phyloP scores from a whole-genome alignment of 2,329 filamentous ascomycete species.

The Diaporthe ilicicola region DNA sequence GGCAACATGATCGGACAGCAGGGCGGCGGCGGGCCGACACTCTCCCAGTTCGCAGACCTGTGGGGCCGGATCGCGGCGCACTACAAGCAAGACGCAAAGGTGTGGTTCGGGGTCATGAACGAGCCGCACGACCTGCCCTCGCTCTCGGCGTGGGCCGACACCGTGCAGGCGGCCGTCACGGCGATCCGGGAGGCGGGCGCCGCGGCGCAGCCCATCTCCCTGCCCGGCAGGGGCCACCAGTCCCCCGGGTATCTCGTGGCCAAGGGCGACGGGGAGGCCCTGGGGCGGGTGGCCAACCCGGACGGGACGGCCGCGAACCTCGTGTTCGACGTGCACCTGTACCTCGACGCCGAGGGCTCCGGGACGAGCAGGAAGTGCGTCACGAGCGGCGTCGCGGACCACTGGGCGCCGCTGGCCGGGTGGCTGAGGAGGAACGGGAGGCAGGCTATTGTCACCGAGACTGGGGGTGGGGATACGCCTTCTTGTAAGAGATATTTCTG shows the following conservation, averaged over 20 bases:
- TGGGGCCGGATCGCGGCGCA: slow-evolving; percentile 65
- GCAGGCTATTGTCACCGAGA: slow-evolving; percentile 46
- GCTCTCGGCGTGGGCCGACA: slow-evolving; percentile 63
- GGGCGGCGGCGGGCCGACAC: slow-evolving; percentile 61
- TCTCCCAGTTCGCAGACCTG: slow-evolving; percentile 66
- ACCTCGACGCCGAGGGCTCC: slow-evolving; percentile 66
- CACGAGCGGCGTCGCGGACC: slow-evolving; percentile 50
- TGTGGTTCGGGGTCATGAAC: slow-evolving; percentile 73
- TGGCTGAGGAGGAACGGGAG: slow-evolving; percentile 45
- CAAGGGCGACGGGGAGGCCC: slow-evolving; percentile 55
- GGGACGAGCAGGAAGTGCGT: slow-evolving; percentile 61
- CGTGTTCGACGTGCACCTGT: slow-evolving; percentile 68
- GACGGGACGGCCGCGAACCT: slow-evolving; percentile 63
- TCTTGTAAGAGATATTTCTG: slow-evolving; percentile 44
- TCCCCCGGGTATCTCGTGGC: slow-evolving; percentile 53
- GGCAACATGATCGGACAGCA: slow-evolving; percentile 69
- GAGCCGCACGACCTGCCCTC: slow-evolving; percentile 66
- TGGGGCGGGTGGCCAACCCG: slow-evolving; percentile 63
- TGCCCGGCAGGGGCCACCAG: slow-evolving; percentile 65
- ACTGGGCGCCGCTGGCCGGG: slow-evolving; percentile 44
- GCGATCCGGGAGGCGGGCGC: slow-evolving; percentile 71
- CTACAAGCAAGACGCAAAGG: slow-evolving; percentile 59
- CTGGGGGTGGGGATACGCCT: slow-evolving; percentile 46
- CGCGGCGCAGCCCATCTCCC: slow-evolving; percentile 66
- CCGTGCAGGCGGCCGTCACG: slow-evolving; percentile 68